These are phyloP conservation scores for Avicennia marina DNA, from an alignment of 257 asterid genomes.

Conservation along the genomic window DNA sequence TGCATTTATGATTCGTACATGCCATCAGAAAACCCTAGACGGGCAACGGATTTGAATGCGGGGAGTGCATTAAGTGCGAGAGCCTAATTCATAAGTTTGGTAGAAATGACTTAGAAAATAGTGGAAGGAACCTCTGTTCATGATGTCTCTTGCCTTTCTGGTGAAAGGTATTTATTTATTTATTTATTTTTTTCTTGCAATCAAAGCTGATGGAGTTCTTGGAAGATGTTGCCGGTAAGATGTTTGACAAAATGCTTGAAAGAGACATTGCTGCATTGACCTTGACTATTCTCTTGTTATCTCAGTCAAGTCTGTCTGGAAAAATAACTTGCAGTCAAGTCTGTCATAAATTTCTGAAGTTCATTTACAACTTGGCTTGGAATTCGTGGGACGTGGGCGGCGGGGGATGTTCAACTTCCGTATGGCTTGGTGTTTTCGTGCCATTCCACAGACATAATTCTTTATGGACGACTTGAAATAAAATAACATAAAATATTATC, in stretches of 20 bases:
- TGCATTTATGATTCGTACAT: no score
- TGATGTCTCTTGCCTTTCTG: no score
- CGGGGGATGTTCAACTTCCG: background rate
- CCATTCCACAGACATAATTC: background rate
- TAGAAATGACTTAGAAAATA: no score
- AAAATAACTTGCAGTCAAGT: background rate
- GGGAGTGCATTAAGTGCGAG: no score
- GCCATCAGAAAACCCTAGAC: no score
- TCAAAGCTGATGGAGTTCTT: background rate
- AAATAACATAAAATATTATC: background rate
- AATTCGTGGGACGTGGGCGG: background rate
- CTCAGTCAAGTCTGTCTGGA: background rate
- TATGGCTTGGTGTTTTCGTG: background rate
- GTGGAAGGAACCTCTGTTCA: no score
- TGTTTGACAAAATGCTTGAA: constrained; percentile 9
- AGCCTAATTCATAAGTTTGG: no score
- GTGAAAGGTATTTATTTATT: no score
- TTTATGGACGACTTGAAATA: background rate
- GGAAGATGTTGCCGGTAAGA: background rate
- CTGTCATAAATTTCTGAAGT: background rate
- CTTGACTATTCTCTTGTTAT: background rate
- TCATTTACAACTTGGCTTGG: background rate
- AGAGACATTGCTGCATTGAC: constrained; percentile 7
- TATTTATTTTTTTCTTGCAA: no score
- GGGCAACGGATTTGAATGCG: no score